Conservation (phyloP, 163 green algal genomes). For the Chlamydomonas reinhardtii region DNA sequence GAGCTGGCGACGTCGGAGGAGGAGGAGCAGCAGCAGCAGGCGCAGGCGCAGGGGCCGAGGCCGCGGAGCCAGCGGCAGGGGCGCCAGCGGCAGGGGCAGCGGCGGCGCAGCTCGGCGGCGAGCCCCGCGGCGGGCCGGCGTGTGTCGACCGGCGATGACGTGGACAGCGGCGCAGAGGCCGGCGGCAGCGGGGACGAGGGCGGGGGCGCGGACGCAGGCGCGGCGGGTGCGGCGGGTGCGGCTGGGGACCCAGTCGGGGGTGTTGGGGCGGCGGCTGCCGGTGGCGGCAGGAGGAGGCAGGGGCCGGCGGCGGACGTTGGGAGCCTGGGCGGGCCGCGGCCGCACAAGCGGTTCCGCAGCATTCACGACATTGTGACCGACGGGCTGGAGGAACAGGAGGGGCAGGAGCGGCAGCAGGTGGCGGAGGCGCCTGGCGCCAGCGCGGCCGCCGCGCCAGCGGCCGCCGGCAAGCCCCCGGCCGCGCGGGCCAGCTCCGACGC, state of each 20-base stretch:
- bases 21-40: neutral
- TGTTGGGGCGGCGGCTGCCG: neutral
- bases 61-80: too few relatives aligned
- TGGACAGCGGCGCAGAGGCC: neutral
- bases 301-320: too few relatives aligned
- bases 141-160: neutral
- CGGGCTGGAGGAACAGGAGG: neutral
- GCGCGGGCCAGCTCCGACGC: too few relatives aligned
- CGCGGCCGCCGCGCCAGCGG: too few relatives aligned
- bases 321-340: neutral
- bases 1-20: too few relatives aligned
- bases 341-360: slow-evolving; percentile 20
- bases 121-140: too few relatives aligned
- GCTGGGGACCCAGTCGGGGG: neutral
- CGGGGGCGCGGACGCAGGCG: neutral
- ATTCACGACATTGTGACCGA: neutral
- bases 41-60: neutral
- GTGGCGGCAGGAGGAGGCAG: too few relatives aligned
- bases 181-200: neutral
- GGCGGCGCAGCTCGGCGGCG: neutral
- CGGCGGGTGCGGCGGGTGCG: neutral
- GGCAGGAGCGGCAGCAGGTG: too few relatives aligned
- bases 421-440: neutral
- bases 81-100: neutral
- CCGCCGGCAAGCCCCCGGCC: too few relatives aligned